Evolutionary conservation across 2,329 filamentous ascomycete species (phyloP).

Genomic region (Orbilia blumenaviensis): DNA sequence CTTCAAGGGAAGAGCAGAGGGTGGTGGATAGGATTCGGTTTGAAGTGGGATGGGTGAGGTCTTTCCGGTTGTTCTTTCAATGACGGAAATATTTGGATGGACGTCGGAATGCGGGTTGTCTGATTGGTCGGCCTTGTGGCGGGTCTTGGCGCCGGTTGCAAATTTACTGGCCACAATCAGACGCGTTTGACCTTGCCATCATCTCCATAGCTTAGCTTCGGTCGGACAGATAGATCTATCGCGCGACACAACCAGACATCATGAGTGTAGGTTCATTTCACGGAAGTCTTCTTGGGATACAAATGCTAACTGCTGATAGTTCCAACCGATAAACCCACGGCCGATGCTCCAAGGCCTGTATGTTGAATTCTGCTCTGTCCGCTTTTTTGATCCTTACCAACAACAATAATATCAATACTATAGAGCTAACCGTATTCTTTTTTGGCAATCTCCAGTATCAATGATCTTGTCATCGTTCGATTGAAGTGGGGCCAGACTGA

Average conservation of each 20-base stretch:
- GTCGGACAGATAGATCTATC: background rate
- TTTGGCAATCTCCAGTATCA: conserved; percentile 69
- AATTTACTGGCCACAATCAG: conserved; percentile 36
- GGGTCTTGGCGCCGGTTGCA: conserved; percentile 44
- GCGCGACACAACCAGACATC: conserved; percentile 19
- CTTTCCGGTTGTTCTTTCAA: conserved; percentile 25
- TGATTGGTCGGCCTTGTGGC: conserved; percentile 37
- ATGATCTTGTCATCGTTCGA: conserved; percentile 88
- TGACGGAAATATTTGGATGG: conserved; percentile 53
- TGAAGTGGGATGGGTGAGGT: conserved; percentile 54
- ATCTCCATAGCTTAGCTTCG: background rate
- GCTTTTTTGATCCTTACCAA: background rate
- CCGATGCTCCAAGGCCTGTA: conserved; percentile 94
- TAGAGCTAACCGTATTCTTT: background rate
- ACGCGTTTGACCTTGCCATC: conserved; percentile 34
- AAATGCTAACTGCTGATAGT: conserved; percentile 64
- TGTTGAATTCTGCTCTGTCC: conserved; percentile 62
- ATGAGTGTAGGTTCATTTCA: conserved; percentile 39
- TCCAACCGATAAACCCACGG: conserved; percentile 94
- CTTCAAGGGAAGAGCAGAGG: conserved; percentile 9
- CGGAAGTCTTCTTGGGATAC: background rate
- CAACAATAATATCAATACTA: background rate
- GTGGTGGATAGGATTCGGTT: conserved; percentile 9
- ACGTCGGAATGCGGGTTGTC: conserved; percentile 41
- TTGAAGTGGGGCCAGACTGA: conserved; percentile 98